Percentiles rank a stretch among this genome's conserved stretches.
Conservation (phyloP, 352 stramenopile species). For the Globisporangium takayamanum region DNA sequence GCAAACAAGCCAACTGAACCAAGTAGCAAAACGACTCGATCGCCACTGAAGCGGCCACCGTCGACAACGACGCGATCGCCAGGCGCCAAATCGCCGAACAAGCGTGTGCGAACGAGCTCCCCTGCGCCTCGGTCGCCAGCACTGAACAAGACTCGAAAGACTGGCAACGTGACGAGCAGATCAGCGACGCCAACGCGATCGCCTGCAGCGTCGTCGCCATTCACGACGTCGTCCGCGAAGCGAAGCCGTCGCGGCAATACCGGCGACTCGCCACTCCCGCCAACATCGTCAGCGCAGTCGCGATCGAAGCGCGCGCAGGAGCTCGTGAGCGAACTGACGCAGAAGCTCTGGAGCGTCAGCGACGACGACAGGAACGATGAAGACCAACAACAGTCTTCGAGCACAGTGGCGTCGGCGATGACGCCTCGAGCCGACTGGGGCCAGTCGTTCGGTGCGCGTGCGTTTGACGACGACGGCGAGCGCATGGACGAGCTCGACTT, state of each 20-base stretch:
- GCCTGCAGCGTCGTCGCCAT: not conserved
- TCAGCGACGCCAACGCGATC: not conserved
- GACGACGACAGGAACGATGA: not conserved
- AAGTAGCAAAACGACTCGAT: not conserved
- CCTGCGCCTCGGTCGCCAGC: no score
- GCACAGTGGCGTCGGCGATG: not conserved
- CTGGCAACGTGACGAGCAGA: not conserved
- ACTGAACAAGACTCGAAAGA: no score
- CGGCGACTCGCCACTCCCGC: not conserved
- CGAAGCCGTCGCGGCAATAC: not conserved
- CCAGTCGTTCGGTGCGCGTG: not conserved
- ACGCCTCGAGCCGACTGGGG: not conserved
- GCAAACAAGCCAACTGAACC: not conserved
- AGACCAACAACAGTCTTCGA: not conserved
- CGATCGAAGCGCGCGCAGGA: constrained; percentile 1
- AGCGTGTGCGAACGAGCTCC: not conserved
- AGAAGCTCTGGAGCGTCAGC: constrained; percentile 5
- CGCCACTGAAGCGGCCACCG: not conserved
- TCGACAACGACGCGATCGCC: not conserved
- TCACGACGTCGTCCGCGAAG: not conserved
- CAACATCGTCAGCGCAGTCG: not conserved
- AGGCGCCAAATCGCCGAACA: not conserved
- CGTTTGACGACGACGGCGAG: not conserved
- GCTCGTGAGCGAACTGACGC: constrained; percentile 5
- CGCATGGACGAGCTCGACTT: constrained; percentile 4